Conservation (phyloP, 2,329 filamentous ascomycete genomes). For the Penicillium sp. region DNA sequence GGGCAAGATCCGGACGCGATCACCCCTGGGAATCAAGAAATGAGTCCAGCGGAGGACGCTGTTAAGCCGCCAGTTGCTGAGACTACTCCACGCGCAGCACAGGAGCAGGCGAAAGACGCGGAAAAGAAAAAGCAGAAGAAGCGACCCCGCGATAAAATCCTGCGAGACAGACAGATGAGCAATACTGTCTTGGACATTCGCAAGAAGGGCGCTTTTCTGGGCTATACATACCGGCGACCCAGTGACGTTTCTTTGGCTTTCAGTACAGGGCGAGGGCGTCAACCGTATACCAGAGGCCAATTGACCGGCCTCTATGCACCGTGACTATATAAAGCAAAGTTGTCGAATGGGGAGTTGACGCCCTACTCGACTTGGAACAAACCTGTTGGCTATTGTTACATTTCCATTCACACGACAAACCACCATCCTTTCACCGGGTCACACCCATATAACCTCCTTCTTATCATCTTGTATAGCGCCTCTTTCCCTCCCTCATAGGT, state of each 20-base stretch:
- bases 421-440: neutral
- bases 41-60: neutral
- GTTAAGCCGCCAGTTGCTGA: neutral
- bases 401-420: neutral
- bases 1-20: neutral
- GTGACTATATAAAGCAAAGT: neutral
- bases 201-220: conserved; percentile 79
- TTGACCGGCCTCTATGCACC: conserved; percentile 26
- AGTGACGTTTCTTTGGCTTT: conserved; percentile 36
- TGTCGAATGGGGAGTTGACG: neutral
- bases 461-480: neutral
- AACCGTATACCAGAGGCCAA: conserved; percentile 22
- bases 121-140: conserved; percentile 64
- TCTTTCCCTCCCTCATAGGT: neutral
- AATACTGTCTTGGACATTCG: conserved; percentile 72
- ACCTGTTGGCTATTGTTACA: neutral
- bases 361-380: neutral
- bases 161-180: conserved; percentile 69
- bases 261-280: conserved; percentile 33
- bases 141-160: conserved; percentile 76
- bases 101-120: conserved; percentile 36
- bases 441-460: neutral
- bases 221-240: conserved; percentile 73
- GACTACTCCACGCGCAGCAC: conserved; percentile 9
- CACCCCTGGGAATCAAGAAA: neutral